phyloP scores from a whole-genome alignment of 2,329 filamentous ascomycete genomes.

The Venturia aucupariae region DNA sequence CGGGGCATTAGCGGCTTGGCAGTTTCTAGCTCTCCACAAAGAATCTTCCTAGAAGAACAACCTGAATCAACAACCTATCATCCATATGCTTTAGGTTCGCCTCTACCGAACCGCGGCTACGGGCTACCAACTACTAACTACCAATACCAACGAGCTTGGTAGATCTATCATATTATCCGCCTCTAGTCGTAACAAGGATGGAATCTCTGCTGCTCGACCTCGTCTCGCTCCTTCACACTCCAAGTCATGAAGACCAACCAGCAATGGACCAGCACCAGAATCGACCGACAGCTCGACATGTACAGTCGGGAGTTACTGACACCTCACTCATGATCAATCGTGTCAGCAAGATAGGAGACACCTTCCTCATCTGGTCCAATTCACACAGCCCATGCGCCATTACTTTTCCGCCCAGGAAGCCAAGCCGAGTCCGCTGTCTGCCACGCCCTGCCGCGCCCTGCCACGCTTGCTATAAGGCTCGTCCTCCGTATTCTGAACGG shows the following conservation, averaged over 20 bases:
- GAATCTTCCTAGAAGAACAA: background rate
- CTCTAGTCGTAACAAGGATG: background rate
- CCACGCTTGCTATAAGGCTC: background rate
- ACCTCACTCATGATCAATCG: background rate
- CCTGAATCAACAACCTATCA: background rate
- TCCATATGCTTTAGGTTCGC: too few relatives aligned
- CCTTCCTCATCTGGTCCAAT: background rate
- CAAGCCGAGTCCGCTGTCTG: background rate
- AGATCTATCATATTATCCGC: background rate
- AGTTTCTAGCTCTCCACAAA: background rate
- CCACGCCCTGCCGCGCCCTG: background rate
- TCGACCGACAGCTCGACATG: background rate
- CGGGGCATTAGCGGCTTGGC: background rate
- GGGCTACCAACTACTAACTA: too few relatives aligned
- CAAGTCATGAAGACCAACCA: background rate
- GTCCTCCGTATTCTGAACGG: background rate
- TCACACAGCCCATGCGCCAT: background rate
- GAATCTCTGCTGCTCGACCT: background rate
- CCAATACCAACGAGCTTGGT: background rate
- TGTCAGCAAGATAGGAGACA: background rate
- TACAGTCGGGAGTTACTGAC: too few relatives aligned
- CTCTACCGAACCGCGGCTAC: background rate
- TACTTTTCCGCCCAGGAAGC: background rate
- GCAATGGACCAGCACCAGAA: background rate
- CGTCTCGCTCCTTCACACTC: background rate